Evolutionary conservation across 805 yeast genomes (phyloP), one percentile per base, ranked within the genome.

Genomic region (Candida pini): DNA sequence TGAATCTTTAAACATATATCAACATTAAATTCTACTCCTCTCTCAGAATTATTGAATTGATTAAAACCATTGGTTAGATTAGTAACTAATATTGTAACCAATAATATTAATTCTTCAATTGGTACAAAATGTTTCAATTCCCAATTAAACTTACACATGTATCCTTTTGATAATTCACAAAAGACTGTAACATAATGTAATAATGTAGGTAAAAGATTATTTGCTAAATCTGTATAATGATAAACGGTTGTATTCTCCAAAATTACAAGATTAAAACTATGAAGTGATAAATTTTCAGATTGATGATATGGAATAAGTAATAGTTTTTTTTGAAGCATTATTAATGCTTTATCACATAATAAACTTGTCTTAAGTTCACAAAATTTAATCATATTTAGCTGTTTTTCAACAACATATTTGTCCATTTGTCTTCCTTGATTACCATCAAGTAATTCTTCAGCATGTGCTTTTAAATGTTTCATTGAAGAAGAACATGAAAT

Each of bases 41-140:
- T 13, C 4, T 25, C 19, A 7, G 19, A 5, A 29, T 22, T 39
- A 24, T 5, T 35, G 9, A 27, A 25, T 20, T 49, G 54, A 7
- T 16, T 21, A 12, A 61, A 37, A 2, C 49, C 50, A 13, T 58
- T 63, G 38, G 69, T 69, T 49, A 74, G 60, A 48, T 76, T 78
- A 6, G 74, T 69, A 2, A 73, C 66, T 32, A 76, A 61, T 21
- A 76, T 71, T 10, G 73, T 69, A 43, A 73, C 60, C 39, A 75
- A 56, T 34, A 76, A 51, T 10, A 75, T 69, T 12, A 76, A 64
- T 6, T 78, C 73, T 52, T 76, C 81, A 33, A 76, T 60, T 3
- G 83, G 83, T 31, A 76, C 66, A n/a, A 74, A 72, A 29, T 78
- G 62, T 47, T 76, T 69, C 31, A 76, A 64, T 42, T 74, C 76